Conservation (phyloP, 345 rosid species). For the Heritiera fomes region DNA sequence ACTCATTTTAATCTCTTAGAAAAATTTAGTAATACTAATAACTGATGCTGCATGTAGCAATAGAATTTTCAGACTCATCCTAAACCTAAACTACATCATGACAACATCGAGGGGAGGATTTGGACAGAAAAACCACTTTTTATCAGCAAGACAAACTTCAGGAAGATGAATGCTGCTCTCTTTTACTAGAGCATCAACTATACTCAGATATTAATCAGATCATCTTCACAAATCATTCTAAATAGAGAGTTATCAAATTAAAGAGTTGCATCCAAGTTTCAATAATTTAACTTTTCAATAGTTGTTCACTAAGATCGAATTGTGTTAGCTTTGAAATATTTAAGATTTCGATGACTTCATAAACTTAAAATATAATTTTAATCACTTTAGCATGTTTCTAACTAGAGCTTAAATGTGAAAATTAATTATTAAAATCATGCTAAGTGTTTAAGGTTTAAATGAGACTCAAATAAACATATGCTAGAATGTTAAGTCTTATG, state of each 20-base stretch:
- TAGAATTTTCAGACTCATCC: background rate
- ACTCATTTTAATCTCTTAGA: background rate
- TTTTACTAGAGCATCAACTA: conserved; percentile 10
- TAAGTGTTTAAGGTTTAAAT: too few species aligned
- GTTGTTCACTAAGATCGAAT: background rate
- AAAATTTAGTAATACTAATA: background rate
- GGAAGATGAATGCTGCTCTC: background rate
- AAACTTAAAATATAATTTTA: too few species aligned
- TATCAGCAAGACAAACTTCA: background rate
- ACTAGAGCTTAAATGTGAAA: too few species aligned
- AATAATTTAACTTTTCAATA: background rate
- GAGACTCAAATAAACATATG: too few species aligned
- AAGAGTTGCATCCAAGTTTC: conserved; percentile 3
- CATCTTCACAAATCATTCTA: background rate
- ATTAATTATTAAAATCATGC: too few species aligned
- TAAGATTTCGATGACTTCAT: too few species aligned
- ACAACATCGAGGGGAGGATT: background rate
- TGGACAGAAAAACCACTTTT: background rate
- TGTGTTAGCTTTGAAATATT: too few species aligned
- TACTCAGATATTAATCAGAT: background rate
- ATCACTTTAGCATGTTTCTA: too few species aligned
- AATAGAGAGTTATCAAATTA: background rate
- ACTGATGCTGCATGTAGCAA: background rate
- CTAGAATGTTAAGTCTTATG: too few species aligned
- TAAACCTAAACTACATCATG: background rate